phyloP scores from a whole-genome alignment of 208 protist genomes.

The Spongospora subterranea region DNA sequence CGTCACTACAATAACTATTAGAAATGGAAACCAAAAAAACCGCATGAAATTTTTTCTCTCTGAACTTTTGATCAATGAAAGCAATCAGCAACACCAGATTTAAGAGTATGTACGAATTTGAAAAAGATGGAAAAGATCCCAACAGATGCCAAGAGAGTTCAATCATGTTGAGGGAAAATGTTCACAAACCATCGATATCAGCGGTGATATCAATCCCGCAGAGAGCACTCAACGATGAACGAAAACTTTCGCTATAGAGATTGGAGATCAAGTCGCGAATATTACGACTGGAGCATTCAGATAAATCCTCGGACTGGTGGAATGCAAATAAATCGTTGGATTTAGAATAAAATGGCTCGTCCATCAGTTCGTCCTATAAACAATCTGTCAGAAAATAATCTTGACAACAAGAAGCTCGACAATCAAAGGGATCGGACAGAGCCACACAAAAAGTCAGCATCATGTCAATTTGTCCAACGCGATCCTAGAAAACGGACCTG shows the following conservation, averaged over 20 bases:
- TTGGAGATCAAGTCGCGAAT: not conserved
- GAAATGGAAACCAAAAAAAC: too few relatives aligned
- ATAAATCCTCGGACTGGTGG: conserved; percentile 40
- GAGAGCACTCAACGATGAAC: not conserved
- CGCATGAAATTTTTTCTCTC: too few relatives aligned
- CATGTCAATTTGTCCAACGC: not conserved
- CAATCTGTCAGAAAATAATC: not conserved
- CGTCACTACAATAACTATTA: not conserved
- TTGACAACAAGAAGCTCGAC: not conserved
- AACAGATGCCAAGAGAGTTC: not conserved
- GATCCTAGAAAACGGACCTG: not conserved
- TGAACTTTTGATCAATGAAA: too few relatives aligned
- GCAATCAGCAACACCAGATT: too few relatives aligned
- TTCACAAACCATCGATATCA: not conserved
- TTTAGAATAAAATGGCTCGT: conserved; percentile 16
- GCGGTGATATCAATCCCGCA: not conserved
- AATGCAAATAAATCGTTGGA: conserved; percentile 1
- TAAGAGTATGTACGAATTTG: too few relatives aligned
- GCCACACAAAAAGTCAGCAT: not conserved
- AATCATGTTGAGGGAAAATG: not conserved
- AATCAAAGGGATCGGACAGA: not conserved
- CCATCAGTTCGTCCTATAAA: conserved; percentile 43
- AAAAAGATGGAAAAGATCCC: not conserved
- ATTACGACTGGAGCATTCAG: not conserved
- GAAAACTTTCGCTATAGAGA: not conserved